Evolutionary conservation across 2,329 filamentous ascomycete genomes (phyloP), one percentile per base, ranked within the genome.

Genomic region (Nemania diffusa): DNA sequence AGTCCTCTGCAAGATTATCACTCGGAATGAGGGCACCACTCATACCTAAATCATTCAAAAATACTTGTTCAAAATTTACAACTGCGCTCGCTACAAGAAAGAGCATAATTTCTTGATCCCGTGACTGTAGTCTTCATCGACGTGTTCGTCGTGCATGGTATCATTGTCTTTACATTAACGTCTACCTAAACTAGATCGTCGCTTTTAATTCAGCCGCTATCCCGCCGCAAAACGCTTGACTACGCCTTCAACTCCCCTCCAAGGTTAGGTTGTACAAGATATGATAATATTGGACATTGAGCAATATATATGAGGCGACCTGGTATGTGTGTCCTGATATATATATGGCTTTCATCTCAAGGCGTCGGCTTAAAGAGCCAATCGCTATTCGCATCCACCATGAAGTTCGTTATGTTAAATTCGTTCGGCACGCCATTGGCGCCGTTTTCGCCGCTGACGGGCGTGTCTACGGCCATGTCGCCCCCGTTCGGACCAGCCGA

Each of bases 381-480:
- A 77, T 93, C 91, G 68, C 88, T 89, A 72, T 87, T 91, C 1
- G 87, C 88, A 79, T 93, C 90, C 32, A 92, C 86, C 87, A 91
- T 92, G 73, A 91, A 93, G 73, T 93, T 92, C 52, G 89, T 92
- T 66, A 93, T 93, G 73, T 93, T 93, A 73, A 91, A 92, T 77
- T 92, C 90, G 65, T 91, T 91, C 76, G 62, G 56, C 20, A 34
- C 37, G 13, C 70, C 37, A 76, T 78, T 58, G 72, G 79, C 68
- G 61, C 73, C 67, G 4, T 52, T 6, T 17, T 75, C 73, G 11
- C 69, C 63, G 27, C 63, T 70, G 34, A 32, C 61, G 62, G 69
- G 55, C n/a, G 64, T 65, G 2, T 71, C 70, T 27, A 67, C n/a
- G 26, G 61, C 60, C 57, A 71, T 64, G 17, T 72, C 72, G 40